Conservation (phyloP, 2,329 filamentous ascomycete species). For the Dactylellina haptotyla region DNA sequence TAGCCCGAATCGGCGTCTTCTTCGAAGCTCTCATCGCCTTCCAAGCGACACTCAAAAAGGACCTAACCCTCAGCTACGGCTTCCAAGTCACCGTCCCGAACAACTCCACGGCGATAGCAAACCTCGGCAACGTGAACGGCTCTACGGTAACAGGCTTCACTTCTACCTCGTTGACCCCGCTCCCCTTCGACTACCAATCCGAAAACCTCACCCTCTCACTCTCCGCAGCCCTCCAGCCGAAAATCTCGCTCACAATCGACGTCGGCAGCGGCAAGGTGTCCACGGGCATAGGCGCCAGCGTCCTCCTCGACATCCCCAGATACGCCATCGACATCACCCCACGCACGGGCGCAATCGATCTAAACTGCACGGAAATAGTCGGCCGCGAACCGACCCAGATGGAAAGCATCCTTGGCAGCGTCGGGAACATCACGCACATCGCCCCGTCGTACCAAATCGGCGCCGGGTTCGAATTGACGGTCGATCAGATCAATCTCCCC, state of each 20-base stretch:
- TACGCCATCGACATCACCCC: constrained; percentile 2
- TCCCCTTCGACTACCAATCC: constrained; percentile 4
- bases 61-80: constrained; percentile 13
- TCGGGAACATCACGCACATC: constrained; percentile 14
- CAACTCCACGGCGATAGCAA: constrained; percentile 9
- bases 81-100: constrained; percentile 12
- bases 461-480: constrained; percentile 4
- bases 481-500: not conserved
- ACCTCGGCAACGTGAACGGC: constrained; percentile 9
- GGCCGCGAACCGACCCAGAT: constrained; percentile 8
- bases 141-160: constrained; percentile 5
- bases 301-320: constrained; percentile 18
- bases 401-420: constrained; percentile 4
- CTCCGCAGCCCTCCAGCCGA: constrained; percentile 3
- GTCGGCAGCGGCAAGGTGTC: not conserved
- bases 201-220: constrained; percentile 16
- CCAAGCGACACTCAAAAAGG: not conserved
- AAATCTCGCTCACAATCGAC: not conserved
- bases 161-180: not conserved
- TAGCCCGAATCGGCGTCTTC: not conserved
- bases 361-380: constrained; percentile 12
- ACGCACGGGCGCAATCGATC: not conserved
- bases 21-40: not conserved
- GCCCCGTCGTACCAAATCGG: constrained; percentile 13
- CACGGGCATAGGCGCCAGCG: not conserved